Percentiles rank a stretch among this genome's conserved stretches.
Conservation (phyloP, 176 grass and related monocot species). For the Stipa capillata region DNA sequence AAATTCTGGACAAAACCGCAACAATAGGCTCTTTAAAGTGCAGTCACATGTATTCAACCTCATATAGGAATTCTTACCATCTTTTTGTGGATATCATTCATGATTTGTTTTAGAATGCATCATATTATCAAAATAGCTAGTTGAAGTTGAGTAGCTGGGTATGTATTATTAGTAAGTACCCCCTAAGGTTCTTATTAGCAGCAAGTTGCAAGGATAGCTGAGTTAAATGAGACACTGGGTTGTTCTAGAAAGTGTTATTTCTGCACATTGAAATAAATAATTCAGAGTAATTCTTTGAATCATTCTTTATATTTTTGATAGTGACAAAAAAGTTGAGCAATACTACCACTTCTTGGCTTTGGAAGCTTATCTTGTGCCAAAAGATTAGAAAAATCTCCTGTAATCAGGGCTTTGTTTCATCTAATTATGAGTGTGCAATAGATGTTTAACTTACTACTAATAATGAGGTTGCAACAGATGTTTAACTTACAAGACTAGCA, state of each 20-base stretch:
- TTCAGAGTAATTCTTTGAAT: not conserved
- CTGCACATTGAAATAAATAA: not conserved
- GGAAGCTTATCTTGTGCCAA: not conserved
- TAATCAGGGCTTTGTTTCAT: slow-evolving; percentile 15
- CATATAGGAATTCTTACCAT: not conserved
- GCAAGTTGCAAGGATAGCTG: not conserved
- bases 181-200: not conserved
- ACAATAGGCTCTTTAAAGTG: not conserved
- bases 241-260: slow-evolving; percentile 1
- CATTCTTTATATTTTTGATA: not conserved
- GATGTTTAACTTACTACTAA: slow-evolving; percentile 37
- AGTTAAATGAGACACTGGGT: not conserved
- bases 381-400: not conserved
- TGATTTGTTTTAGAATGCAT: not conserved
- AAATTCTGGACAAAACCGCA: not conserved
- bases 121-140: not conserved
- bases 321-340: slow-evolving; percentile 7
- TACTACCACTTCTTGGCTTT: not conserved
- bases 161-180: not conserved
- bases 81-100: not conserved
- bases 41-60: not conserved
- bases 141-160: not conserved
- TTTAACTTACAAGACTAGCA: slow-evolving; percentile 39
- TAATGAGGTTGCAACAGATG: slow-evolving; percentile 17
- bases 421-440: slow-evolving; percentile 6